Conservation (phyloP, 2,329 filamentous ascomycete species). For the Alternaria sp. region DNA sequence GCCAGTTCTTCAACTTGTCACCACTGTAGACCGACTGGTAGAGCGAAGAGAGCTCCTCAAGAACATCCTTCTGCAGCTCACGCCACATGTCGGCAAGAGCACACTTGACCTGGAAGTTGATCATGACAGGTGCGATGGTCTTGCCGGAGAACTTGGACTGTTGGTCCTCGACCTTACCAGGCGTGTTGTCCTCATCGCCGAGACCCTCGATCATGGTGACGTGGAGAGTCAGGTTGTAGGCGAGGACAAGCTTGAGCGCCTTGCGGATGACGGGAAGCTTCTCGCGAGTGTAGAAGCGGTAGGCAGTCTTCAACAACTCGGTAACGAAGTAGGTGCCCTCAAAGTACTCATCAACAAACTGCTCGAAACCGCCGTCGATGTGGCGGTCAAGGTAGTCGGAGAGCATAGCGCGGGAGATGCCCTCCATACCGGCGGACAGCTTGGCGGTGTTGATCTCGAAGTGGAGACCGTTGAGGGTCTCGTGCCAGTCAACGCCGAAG, state of each 20-base stretch:
- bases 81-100: conserved; percentile 98
- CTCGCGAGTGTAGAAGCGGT: conserved; percentile 89
- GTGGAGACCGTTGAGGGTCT: conserved; percentile 76
- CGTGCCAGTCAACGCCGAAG: conserved; percentile 93
- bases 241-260: conserved; percentile 90
- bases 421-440: conserved; percentile 86
- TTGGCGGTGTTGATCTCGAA: conserved; percentile 89
- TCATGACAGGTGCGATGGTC: conserved; percentile 94
- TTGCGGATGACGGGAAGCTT: conserved; percentile 90
- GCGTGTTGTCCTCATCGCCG: conserved; percentile 77
- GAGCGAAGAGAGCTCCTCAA: conserved; percentile 88
- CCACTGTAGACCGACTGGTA: conserved; percentile 99
- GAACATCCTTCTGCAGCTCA: conserved; percentile 92
- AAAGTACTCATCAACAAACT: conserved; percentile 94
- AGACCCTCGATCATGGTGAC: conserved; percentile 93
- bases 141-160: conserved; percentile 88
- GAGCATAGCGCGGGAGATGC: conserved; percentile 78
- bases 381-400: conserved; percentile 95
- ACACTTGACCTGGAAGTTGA: conserved; percentile 99
- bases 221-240: conserved; percentile 93
- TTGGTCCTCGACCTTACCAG: conserved; percentile 85
- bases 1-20: conserved; percentile 98
- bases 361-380: conserved; percentile 89
- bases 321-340: conserved; percentile 94
- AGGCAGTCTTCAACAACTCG: conserved; percentile 93